Evolutionary conservation across 768 basidiomycete species (phyloP).

Genomic region (Porpolomopsis calyptriformis): DNA sequence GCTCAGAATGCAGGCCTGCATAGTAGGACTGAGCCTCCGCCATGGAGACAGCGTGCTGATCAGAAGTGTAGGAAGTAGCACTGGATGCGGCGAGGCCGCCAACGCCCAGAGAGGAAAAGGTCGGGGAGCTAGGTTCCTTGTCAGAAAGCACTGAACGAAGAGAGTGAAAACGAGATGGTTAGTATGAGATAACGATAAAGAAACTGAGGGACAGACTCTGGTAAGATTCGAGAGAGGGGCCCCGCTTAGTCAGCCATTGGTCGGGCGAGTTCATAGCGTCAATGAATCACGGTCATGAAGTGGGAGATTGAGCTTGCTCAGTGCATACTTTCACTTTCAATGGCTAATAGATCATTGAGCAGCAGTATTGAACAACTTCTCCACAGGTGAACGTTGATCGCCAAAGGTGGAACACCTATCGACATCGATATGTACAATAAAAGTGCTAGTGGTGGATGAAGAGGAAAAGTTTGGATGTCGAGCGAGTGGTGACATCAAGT

Average conservation of each 20-base stretch:
- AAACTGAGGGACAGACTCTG: slow-evolving; percentile 1
- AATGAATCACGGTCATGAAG: no score
- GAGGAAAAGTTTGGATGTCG: background rate
- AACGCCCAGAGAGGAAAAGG: slow-evolving; percentile 6
- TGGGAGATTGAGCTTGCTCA: no score
- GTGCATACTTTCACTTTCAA: no score
- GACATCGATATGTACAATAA: background rate
- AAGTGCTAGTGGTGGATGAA: background rate
- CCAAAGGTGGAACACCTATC: no score
- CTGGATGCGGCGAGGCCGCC: slow-evolving; percentile 5
- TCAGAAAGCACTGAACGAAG: slow-evolving; percentile 2
- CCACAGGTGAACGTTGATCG: no score
- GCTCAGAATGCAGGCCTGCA: slow-evolving; percentile 21
- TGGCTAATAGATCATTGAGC: no score
- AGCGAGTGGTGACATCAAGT: background rate
- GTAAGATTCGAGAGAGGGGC: background rate
- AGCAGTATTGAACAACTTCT: no score
- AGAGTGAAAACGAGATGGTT: slow-evolving; percentile 3
- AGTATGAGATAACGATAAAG: background rate
- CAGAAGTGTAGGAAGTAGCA: slow-evolving; percentile 14
- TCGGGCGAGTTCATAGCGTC: no score
- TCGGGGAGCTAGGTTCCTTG: background rate
- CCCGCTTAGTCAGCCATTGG: no score
- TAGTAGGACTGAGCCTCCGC: slow-evolving; percentile 21
- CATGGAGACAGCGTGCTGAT: slow-evolving; percentile 12